Conservation (phyloP, 2,329 filamentous ascomycete species). For the Hortaea werneckii region DNA sequence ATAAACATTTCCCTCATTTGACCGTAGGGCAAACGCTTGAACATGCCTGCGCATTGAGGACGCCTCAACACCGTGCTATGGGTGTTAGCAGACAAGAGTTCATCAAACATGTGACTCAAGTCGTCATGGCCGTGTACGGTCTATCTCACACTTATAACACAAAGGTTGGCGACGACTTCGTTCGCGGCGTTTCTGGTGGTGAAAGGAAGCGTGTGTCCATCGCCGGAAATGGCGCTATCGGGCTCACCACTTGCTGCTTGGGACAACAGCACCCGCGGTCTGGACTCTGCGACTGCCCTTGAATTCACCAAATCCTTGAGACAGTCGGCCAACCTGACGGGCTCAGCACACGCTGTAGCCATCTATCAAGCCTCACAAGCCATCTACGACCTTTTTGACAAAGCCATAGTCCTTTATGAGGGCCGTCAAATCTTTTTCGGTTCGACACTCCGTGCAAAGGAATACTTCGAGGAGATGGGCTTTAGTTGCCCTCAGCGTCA, state of each 20-base stretch:
- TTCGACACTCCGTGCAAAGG: constrained; percentile 46
- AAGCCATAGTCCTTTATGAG: constrained; percentile 63
- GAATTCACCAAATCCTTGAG: constrained; percentile 48
- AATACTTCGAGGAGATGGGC: constrained; percentile 59
- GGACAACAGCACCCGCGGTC: constrained; percentile 41
- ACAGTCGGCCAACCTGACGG: constrained; percentile 39
- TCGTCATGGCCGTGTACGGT: constrained; percentile 45
- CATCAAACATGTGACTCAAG: constrained; percentile 36
- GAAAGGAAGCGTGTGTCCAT: constrained; percentile 49
- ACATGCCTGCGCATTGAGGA: constrained; percentile 45
- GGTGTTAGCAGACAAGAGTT: constrained; percentile 33
- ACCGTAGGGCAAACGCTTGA: constrained; percentile 48
- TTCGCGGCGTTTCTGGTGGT: constrained; percentile 49
- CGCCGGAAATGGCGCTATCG: constrained; percentile 42
- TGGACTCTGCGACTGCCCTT: constrained; percentile 48
- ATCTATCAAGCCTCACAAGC: constrained; percentile 45
- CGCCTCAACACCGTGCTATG: constrained; percentile 33
- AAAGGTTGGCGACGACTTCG: constrained; percentile 48
- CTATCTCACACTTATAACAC: constrained; percentile 47
- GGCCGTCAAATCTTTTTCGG: constrained; percentile 72
- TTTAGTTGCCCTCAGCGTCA: constrained; percentile 58
- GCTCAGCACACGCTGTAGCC: constrained; percentile 44
- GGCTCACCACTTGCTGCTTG: constrained; percentile 32
- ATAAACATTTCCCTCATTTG: constrained; percentile 47
- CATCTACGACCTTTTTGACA: constrained; percentile 61